A percentile compares a stretch with the other conserved stretches of the same genome.
These are phyloP conservation scores for Brasilioporus rufonigricans DNA, from an alignment of 768 basidiomycete species.

Conservation along the genomic window DNA sequence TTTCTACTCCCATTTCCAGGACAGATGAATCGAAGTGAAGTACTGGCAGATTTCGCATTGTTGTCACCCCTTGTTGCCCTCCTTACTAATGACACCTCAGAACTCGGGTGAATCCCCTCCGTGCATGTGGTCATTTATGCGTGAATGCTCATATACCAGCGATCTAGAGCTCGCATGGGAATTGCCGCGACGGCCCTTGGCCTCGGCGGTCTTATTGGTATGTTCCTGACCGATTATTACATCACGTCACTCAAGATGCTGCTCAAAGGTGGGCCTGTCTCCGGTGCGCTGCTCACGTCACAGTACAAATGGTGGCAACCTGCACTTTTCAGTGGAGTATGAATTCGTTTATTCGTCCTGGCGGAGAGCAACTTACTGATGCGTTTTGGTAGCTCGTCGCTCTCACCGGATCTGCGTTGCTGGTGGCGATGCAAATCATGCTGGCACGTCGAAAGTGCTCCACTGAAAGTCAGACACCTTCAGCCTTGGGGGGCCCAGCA, in stretches of 20 bases:
- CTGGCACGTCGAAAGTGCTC: background rate
- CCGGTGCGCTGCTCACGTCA: slow-evolving; percentile 52
- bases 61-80: slow-evolving; percentile 43
- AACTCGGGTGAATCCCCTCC: slow-evolving; percentile 42
- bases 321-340: slow-evolving; percentile 47
- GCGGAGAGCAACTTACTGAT: background rate
- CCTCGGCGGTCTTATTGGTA: slow-evolving; percentile 18
- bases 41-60: slow-evolving; percentile 35
- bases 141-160: background rate
- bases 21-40: background rate
- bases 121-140: background rate
- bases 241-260: background rate
- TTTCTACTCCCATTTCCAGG: background rate
- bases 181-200: slow-evolving; percentile 11
- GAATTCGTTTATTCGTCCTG: background rate
- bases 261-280: slow-evolving; percentile 48
- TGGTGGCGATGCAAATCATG: slow-evolving; percentile 9
- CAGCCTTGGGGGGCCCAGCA: background rate
- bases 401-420: slow-evolving; percentile 1
- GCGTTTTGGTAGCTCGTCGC: slow-evolving; percentile 2
- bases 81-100: slow-evolving; percentile 43
- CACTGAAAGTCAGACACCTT: background rate
- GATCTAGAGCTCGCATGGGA: slow-evolving; percentile 29
- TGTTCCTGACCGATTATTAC: slow-evolving; percentile 5
- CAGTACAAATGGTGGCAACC: slow-evolving; percentile 57